A percentile compares a stretch with the other conserved stretches of the same genome.
Evolutionary conservation across 495 filamentous ascomycete species (phyloP).

Genomic region (Talaromyces stipitatus): DNA sequence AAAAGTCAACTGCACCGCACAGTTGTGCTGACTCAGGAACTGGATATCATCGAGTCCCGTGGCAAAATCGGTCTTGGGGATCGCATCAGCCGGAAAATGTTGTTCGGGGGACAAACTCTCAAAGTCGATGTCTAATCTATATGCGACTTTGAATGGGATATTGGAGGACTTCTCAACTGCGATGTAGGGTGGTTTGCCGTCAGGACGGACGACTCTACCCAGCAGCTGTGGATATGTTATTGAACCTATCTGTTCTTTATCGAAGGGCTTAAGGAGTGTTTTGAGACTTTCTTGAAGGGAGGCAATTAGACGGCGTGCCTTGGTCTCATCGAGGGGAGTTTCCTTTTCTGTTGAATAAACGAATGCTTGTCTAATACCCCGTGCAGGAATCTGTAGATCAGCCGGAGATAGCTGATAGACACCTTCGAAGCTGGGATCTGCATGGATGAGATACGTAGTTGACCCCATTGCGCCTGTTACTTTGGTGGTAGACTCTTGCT

Average conservation of each 20-base stretch:
- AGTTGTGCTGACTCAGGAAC: neutral
- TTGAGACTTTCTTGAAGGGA: neutral
- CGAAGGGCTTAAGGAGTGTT: neutral
- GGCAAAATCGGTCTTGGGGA: neutral
- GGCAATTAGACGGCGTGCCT: neutral
- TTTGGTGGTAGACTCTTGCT: neutral
- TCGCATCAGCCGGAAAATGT: neutral
- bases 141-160: neutral
- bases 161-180: neutral
- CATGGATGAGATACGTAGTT: neutral
- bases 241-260: neutral
- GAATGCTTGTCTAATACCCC: neutral
- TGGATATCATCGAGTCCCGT: neutral
- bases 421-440: neutral
- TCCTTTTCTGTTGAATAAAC: neutral
- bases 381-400: neutral
- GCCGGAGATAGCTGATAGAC: neutral
- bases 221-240: neutral
- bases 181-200: neutral
- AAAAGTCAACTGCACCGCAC: neutral
- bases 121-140: neutral
- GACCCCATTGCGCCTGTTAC: neutral
- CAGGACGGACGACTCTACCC: neutral
- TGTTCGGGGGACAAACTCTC: neutral
- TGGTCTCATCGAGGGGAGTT: neutral